Evolutionary conservation across 1,284 basidiomycete genomes (phyloP).

Genomic region (Leucoagaricus sp.): DNA sequence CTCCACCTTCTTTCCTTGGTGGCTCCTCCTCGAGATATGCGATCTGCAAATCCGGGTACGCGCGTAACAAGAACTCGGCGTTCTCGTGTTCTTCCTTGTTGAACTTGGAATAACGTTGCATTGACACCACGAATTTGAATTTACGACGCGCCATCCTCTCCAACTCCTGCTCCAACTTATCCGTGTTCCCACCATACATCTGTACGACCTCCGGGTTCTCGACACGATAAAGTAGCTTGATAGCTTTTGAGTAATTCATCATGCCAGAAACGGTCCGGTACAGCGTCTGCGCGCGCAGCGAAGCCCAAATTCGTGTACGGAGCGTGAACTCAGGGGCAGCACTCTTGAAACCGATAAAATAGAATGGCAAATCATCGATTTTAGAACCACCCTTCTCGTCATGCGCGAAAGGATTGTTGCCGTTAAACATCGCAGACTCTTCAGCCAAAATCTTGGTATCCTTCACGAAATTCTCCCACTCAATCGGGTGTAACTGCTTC

Average conservation of each 20-base stretch:
- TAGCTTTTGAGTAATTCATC: constrained; percentile 99
- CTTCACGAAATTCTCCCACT: constrained; percentile 99
- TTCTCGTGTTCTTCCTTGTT: constrained; percentile 99
- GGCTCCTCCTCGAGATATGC: constrained; percentile 98
- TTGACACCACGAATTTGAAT: constrained; percentile 99
- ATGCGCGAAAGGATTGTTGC: constrained; percentile 74
- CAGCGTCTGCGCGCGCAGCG: constrained; percentile 95
- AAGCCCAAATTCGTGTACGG: constrained; percentile 99
- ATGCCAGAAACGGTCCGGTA: constrained; percentile 99
- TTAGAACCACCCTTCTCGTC: constrained; percentile 90
- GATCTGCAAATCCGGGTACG: constrained; percentile 99
- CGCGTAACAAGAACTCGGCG: constrained; percentile 95
- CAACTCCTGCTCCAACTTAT: constrained; percentile 94
- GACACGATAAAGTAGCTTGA: constrained; percentile 99
- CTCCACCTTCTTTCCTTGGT: constrained; percentile 91
- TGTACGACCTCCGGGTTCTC: constrained; percentile 99
- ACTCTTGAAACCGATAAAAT: constrained; percentile 99
- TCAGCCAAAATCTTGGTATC: constrained; percentile 99
- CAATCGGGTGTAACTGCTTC: constrained; percentile 96
- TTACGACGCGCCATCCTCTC: constrained; percentile 98
- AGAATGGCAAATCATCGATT: constrained; percentile 95
- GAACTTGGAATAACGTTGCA: constrained; percentile 99
- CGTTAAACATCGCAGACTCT: constrained; percentile 88
- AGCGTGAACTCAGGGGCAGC: constrained; percentile 98
- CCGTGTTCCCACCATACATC: constrained; percentile 96